phyloP scores from a whole-genome alignment of 495 filamentous ascomycete genomes.

The Viridothelium virens region DNA sequence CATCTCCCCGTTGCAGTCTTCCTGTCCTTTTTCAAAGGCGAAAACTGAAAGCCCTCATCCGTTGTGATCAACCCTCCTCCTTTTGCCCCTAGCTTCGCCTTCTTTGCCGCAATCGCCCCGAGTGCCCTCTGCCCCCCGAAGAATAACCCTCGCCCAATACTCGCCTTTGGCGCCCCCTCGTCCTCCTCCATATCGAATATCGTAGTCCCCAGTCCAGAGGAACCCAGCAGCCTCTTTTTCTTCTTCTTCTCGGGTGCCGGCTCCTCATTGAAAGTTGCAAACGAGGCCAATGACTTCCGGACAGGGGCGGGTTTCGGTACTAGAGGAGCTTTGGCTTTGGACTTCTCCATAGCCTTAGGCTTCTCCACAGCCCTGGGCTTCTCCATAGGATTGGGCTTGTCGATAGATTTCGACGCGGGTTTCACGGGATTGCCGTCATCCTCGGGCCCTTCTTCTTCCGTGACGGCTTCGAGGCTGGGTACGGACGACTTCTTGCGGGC shows the following conservation, averaged over 20 bases:
- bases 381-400: slow-evolving; percentile 14
- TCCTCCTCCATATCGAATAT: slow-evolving; percentile 71
- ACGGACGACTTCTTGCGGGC: slow-evolving; percentile 33
- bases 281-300: slow-evolving; percentile 36
- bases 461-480: slow-evolving; percentile 43
- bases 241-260: slow-evolving; percentile 53
- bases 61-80: slow-evolving; percentile 35
- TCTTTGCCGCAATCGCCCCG: slow-evolving; percentile 25
- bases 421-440: slow-evolving; percentile 21
- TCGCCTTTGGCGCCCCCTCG: slow-evolving; percentile 25
- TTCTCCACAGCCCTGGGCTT: no score
- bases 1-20: slow-evolving; percentile 37
- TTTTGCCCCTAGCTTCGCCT: slow-evolving; percentile 13
- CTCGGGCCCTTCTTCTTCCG: slow-evolving; percentile 40
- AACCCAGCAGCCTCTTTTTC: slow-evolving; percentile 59
- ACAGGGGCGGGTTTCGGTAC: slow-evolving; percentile 23
- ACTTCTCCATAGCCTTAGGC: no score
- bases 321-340: slow-evolving; percentile 25
- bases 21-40: slow-evolving; percentile 73
- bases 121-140: slow-evolving; percentile 28
- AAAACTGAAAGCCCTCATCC: slow-evolving; percentile 49
- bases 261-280: slow-evolving; percentile 37
- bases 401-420: slow-evolving; percentile 21
- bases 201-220: slow-evolving; percentile 51
- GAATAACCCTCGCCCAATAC: slow-evolving; percentile 21